These are phyloP conservation scores for Quercus aquifolioides DNA, from an alignment of 306 rosid species.

Conservation along the genomic window DNA sequence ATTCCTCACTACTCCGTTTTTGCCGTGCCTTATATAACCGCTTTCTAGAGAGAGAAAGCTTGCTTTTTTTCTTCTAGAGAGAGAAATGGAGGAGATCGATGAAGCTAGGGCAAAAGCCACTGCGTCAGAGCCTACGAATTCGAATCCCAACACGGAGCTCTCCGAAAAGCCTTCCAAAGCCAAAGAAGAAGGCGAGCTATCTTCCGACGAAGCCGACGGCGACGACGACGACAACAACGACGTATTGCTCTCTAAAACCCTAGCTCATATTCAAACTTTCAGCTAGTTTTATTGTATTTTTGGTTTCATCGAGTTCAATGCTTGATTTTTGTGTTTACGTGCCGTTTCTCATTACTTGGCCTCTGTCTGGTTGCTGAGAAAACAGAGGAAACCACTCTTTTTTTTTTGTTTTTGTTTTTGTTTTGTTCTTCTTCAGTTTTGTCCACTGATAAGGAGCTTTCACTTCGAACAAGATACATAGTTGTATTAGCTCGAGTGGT, in stretches of 20 bases:
- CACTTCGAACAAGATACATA: too few relatives aligned
- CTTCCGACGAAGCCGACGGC: conserved; percentile 57
- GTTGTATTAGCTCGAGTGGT: not conserved
- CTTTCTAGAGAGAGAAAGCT: not conserved
- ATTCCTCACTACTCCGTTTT: not conserved
- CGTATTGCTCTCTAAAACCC: conserved; percentile 30
- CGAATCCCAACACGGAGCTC: conserved; percentile 21
- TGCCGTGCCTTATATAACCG: not conserved
- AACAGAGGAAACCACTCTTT: not conserved
- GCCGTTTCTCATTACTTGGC: not conserved
- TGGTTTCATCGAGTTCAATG: not conserved
- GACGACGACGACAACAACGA: conserved; percentile 43
- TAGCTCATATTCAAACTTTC: not conserved
- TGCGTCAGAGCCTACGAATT: conserved; percentile 15
- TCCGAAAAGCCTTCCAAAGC: conserved; percentile 22
- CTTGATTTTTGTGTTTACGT: not conserved
- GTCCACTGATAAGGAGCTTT: not conserved
- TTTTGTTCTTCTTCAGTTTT: not conserved
- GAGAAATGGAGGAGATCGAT: conserved; percentile 30
- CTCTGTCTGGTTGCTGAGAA: conserved; percentile 7
- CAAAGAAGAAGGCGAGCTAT: conserved; percentile 91
- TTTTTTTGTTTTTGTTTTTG: too few relatives aligned
- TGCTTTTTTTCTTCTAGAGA: not conserved
- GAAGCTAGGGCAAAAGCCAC: conserved; percentile 24
- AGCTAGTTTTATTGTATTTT: not conserved